These are phyloP conservation scores for Areca catechu DNA, from an alignment of 176 grass and related monocot genomes.

Conservation along the genomic window DNA sequence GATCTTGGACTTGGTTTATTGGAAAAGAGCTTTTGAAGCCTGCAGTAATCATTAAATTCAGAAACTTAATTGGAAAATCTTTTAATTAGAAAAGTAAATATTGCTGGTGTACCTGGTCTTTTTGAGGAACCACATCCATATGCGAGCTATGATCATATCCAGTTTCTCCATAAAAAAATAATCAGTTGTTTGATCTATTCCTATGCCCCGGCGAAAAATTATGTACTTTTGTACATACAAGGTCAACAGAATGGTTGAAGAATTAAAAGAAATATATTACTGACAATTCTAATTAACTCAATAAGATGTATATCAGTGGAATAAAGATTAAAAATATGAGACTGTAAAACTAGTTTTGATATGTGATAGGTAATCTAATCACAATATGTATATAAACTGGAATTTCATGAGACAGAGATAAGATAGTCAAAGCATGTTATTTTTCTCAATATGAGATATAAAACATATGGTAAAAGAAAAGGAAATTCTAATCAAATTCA, in stretches of 20 bases:
- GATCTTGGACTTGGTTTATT: constrained; percentile 40
- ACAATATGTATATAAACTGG: too few species aligned
- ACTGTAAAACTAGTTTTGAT: too few species aligned
- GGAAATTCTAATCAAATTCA: too few species aligned
- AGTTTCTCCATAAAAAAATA: constrained; percentile 96
- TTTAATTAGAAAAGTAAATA: constrained; percentile 13
- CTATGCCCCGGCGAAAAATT: constrained; percentile 92
- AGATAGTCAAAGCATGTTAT: too few species aligned
- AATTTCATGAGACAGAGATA: too few species aligned
- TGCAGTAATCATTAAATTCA: constrained; percentile 20
- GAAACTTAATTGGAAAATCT: too few species aligned
- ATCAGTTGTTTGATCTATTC: constrained; percentile 71
- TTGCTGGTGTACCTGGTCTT: constrained; percentile 53
- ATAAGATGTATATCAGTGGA: too few species aligned
- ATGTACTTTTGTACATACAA: constrained; percentile 55
- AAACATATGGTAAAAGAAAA: too few species aligned
- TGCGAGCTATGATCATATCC: constrained; percentile 70
- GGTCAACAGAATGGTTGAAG: background rate
- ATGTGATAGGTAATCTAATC: too few species aligned
- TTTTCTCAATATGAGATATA: too few species aligned
- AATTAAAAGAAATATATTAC: background rate
- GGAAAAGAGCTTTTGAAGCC: constrained; percentile 67
- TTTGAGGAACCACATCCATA: constrained; percentile 66
- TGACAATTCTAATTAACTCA: background rate
- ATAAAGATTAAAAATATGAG: too few species aligned